Conservation (phyloP, 306 rosid species). For the Sechiopsis laciniata region DNA sequence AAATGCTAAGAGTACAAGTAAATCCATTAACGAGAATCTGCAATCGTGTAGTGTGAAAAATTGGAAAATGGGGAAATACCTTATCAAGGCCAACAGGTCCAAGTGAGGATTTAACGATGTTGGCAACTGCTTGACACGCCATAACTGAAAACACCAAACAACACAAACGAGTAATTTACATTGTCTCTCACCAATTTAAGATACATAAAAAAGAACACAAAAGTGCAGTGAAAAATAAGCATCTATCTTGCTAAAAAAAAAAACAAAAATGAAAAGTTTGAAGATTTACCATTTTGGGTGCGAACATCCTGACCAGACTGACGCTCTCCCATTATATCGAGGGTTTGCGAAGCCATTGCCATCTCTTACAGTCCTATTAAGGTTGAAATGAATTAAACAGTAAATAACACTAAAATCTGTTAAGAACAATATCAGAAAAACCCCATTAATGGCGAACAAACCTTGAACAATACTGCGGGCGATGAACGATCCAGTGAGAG, state of each 20-base stretch:
- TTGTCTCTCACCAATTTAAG: background rate
- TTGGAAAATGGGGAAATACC: slow-evolving; percentile 32
- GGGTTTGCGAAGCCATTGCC: slow-evolving; percentile 55
- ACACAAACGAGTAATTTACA: slow-evolving; percentile 14
- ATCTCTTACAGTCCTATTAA: slow-evolving; percentile 24
- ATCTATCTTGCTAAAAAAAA: background rate
- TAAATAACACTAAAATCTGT: background rate
- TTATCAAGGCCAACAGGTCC: slow-evolving; percentile 99
- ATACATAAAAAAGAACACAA: background rate
- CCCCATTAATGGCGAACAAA: background rate
- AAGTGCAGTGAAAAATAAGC: background rate
- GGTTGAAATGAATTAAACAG: background rate
- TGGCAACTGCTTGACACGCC: slow-evolving; percentile 89
- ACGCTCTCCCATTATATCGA: slow-evolving; percentile 82
- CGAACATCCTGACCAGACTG: slow-evolving; percentile 94
- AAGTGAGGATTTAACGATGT: slow-evolving; percentile 82
- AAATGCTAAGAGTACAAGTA: background rate
- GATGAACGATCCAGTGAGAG: background rate
- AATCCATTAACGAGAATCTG: background rate
- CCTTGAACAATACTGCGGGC: background rate
- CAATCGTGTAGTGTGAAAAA: background rate
- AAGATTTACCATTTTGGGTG: slow-evolving; percentile 71
- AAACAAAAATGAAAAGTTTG: background rate
- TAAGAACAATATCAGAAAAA: background rate
- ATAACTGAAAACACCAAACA: slow-evolving; percentile 40